Evolutionary conservation across 2,329 filamentous ascomycete species (phyloP), one percentile per base, ranked within the genome.

Genomic region (Pseudogymnoascus sp.): DNA sequence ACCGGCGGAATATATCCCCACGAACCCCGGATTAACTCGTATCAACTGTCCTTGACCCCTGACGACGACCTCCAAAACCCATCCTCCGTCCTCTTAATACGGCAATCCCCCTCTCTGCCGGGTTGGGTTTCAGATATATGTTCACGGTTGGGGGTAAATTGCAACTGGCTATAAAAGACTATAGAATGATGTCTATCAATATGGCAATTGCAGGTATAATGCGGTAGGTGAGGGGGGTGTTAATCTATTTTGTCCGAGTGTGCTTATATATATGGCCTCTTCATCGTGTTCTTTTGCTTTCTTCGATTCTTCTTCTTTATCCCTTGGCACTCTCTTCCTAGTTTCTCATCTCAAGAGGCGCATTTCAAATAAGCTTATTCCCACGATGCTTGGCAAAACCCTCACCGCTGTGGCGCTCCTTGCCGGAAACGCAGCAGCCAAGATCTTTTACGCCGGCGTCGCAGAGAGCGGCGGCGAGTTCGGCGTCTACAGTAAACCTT

Each of bases 381-480:
- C 23, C 25, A 45, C 36, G 41, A 70, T 70, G 69, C 66, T 71
- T 16, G 39, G 60, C 41, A 69, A 65, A 61, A 60, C 28, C 37
- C 2, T 69, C 13, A 6, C 64, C 8, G 61, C 62, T 21, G 21
- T 61, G 11, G 66, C 65, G 3, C 43, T 71, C n/a, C 61, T 71
- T 41, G 67, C 68, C 25, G 63, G 63, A n/a, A 62, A 65, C 28
- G 69, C 67, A 19, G 51, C 66, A 10, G 77, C 78, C 5, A 80
- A 77, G 1, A 80, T 81, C 67, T 80, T 75, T 69, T 80, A 79
- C 68, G 79, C 79, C 16, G 79, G 79, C 64, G 79, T 81, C 13
- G 77, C 79, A 6, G 78, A 80, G 67, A 79, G 77, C 6, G 73
- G 78, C 64, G 79, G 79, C 45, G 79, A 81, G 66, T 80, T 80